A percentile compares a stretch with the other conserved stretches of the same genome.
Conservation (phyloP, 2,329 filamentous ascomycete genomes). For the Penicillium hordei region DNA sequence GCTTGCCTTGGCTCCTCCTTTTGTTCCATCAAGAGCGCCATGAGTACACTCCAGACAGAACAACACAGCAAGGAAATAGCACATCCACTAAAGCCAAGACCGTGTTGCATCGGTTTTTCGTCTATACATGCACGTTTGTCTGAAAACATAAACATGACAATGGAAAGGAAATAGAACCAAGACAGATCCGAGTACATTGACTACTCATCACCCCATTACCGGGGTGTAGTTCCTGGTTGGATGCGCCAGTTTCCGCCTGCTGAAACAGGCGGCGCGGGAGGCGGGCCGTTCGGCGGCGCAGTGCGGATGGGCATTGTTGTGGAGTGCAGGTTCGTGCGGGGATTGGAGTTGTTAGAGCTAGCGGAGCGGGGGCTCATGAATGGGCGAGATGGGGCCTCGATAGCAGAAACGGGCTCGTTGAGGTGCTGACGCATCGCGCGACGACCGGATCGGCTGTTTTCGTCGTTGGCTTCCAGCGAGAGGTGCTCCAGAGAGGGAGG, state of each 20-base stretch:
- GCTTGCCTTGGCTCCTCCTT: neutral
- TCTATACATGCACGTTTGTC: neutral
- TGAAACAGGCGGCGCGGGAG: constrained; percentile 57
- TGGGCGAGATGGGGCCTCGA: constrained; percentile 40
- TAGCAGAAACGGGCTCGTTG: constrained; percentile 39
- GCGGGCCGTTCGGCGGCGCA: constrained; percentile 57
- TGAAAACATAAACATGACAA: constrained; percentile 1
- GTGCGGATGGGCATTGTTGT: constrained; percentile 66
- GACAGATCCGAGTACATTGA: neutral
- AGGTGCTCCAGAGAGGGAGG: constrained; percentile 46
- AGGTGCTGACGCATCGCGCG: constrained; percentile 30
- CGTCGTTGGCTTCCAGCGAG: constrained; percentile 43
- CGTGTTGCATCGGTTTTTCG: neutral
- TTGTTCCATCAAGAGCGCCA: neutral
- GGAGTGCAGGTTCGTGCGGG: constrained; percentile 43
- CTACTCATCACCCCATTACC: neutral
- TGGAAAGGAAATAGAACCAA: neutral
- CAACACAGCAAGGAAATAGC: neutral
- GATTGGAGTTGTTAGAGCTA: constrained; percentile 40
- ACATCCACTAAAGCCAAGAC: neutral
- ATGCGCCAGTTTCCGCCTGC: constrained; percentile 29
- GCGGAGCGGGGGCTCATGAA: constrained; percentile 41
- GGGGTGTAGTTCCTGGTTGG: constrained; percentile 16
- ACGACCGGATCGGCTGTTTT: constrained; percentile 27
- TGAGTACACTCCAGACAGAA: neutral